Percentiles rank a stretch among this genome's conserved stretches.
Evolutionary conservation across 352 stramenopile genomes (phyloP).

Genomic region (Phytophthora brassicae): DNA sequence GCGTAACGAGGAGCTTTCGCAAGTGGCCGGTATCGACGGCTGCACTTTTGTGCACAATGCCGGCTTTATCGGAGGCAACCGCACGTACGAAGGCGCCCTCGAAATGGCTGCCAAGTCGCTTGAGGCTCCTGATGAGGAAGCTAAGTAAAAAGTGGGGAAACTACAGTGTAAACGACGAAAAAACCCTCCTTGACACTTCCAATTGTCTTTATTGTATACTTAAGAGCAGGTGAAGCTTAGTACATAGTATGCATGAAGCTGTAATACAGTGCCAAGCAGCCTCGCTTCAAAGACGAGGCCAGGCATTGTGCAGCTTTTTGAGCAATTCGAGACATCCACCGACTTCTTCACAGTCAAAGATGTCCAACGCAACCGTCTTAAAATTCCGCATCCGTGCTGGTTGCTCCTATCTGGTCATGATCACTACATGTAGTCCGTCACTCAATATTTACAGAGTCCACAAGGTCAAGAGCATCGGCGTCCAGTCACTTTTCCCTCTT

Average conservation of each 20-base stretch:
- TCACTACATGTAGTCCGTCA: constrained; percentile 47
- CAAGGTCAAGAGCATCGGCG: constrained; percentile 37
- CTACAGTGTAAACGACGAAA: background rate
- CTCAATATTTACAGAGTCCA: constrained; percentile 39
- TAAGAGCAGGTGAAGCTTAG: too few species aligned
- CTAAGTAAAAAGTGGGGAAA: constrained; percentile 10
- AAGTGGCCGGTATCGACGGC: constrained; percentile 99
- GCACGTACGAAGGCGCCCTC: constrained; percentile 94
- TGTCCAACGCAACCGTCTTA: constrained; percentile 19
- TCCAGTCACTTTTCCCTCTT: constrained; percentile 50
- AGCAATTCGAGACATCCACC: too few species aligned
- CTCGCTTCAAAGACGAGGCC: too few species aligned
- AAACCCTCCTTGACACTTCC: too few species aligned
- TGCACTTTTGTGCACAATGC: constrained; percentile 98
- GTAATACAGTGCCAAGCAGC: too few species aligned
- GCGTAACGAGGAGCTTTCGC: constrained; percentile 97
- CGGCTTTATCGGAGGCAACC: constrained; percentile 99
- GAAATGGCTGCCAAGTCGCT: constrained; percentile 91
- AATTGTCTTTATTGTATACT: too few species aligned
- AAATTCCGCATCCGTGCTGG: constrained; percentile 26
- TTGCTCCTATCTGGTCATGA: constrained; percentile 31
- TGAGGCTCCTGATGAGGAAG: constrained; percentile 26
- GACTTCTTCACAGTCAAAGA: constrained; percentile 1
- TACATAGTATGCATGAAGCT: too few species aligned
- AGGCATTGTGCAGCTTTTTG: too few species aligned